Percentiles rank a stretch among this genome's conserved stretches.
Evolutionary conservation across 345 rosid genomes (phyloP).

Genomic region (Eutrema heterophyllum): DNA sequence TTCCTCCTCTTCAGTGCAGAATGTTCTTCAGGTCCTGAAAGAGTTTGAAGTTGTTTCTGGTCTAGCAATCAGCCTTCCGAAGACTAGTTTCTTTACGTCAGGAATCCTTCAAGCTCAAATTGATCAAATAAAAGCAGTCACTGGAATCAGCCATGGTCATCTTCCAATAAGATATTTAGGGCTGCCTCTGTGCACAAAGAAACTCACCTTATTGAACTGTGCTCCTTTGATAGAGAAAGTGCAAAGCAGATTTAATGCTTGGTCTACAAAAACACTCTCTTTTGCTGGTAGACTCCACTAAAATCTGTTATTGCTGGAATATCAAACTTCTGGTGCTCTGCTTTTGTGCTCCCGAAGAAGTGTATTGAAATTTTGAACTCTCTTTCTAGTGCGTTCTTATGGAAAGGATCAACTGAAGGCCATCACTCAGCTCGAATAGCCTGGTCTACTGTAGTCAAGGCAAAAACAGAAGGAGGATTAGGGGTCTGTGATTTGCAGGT

Average conservation of each 20-base stretch:
- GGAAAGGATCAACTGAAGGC: not conserved
- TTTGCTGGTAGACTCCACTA: not conserved
- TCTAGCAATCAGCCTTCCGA: too few species aligned
- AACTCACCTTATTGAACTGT: not conserved
- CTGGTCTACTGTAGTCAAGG: not conserved
- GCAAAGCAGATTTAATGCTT: too few species aligned
- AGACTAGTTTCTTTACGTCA: too few species aligned
- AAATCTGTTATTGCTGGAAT: not conserved
- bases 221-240: not conserved
- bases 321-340: not conserved
- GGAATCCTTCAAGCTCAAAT: too few species aligned
- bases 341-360: not conserved
- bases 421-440: not conserved
- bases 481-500: not conserved
- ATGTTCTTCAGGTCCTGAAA: too few species aligned
- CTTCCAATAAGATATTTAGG: not conserved
- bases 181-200: not conserved
- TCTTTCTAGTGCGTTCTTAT: not conserved
- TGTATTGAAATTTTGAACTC: too few species aligned
- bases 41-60: too few species aligned
- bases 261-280: too few species aligned
- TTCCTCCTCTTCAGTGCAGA: too few species aligned
- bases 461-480: not conserved
- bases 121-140: too few species aligned
- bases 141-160: too few species aligned